Evolutionary conservation across 805 yeast species (phyloP), one percentile per base, ranked within the genome.

Genomic region (Schizosaccharomyces cryophilus): DNA sequence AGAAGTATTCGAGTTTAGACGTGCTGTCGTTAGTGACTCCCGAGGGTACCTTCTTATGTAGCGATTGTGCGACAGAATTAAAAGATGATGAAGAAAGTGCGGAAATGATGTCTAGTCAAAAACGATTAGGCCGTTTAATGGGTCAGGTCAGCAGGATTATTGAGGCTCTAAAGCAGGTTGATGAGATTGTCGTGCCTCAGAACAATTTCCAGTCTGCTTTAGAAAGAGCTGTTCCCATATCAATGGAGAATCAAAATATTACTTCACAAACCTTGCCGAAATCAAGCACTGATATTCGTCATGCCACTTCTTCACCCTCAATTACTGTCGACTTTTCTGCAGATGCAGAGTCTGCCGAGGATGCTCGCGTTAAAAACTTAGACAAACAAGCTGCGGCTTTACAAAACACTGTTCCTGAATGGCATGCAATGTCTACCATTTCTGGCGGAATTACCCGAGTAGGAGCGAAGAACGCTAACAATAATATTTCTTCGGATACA

Each of bases 361-460:
- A 40, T 21, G 58, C 7, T n/a, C 47, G 60, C 1, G 47, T 47
- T 19, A 85, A 82, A 66, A 96, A 87, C 71, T 65, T 82, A 78
- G 68, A 78, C 80, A 66, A 88, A 83, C 71, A 77, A 78, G 82
- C 81, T 66, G 74, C 79, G 68, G 64, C 64, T 4, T 62, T 62
- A 9, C 85, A 90, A 71, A 93, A 93, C 69, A 96, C 96, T 3
- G 76, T 93, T 65, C 99, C 99, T 6, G 83, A 93, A 35, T 93
- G 99, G 99, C 95, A 93, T 69, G 81, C 84, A 65, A 83, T 84
- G 66, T 81, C 90, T 68, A 89, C 99, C 0, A 90, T 90, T 65
- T 95, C 95, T 80, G 62, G 85, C 83, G 62, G 87, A 87, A 2
- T 70, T 42, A 59, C 61, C 11, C 19, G 47, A 6, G 54, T 29